Evolutionary conservation across 371 early-diverging fungal species (phyloP), one percentile per base, ranked within the genome.

Genomic region (Chytridium lagenaria): DNA sequence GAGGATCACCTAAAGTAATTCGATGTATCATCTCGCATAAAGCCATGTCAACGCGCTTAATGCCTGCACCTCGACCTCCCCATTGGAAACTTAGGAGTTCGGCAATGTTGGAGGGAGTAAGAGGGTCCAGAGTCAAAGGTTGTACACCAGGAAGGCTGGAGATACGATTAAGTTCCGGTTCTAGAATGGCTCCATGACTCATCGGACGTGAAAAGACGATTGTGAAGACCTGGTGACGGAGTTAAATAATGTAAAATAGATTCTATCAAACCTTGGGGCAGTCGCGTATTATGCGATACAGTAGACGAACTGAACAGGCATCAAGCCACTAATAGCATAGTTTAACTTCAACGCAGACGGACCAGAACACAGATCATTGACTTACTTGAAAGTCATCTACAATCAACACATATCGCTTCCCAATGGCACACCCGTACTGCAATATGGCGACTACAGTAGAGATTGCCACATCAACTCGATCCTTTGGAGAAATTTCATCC

Each of bases 271-370:
- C 67, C 44, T 44, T 10, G 3, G 40, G 49, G 44, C 38, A 38
- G 30, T 37, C 38, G 15, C 49, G 19, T 7, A 37, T 28, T 3
- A 66, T n/a, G 2, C 67, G 38, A 28, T 66, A 36, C 2, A 66
- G 15, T 19, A 66, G 37, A 15, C 22, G 23, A 2, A 22, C 2
- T 12, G 67, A 66, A 22, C 67, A 40, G 2, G 44, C 38, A 44
- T 66, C 67, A 19, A 66, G 22, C 67, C 67, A 66, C 67, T 66
- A 16, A 7, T 22, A 34, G n/a, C n/a, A n/a, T n/a, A n/a, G n/a
- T n/a, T n/a, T n/a, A n/a, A n/a, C n/a, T n/a, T n/a, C n/a, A 23
- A 31, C 15, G 15, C 7, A 23, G 16, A 5, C 38, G 28, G 23
- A 19, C 40, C 16, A n/a, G 2, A 66, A 7, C 37, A 44, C 5